Base-by-base conservation (phyloP, 331 rosid species). In the Malus hybrid region DNA sequence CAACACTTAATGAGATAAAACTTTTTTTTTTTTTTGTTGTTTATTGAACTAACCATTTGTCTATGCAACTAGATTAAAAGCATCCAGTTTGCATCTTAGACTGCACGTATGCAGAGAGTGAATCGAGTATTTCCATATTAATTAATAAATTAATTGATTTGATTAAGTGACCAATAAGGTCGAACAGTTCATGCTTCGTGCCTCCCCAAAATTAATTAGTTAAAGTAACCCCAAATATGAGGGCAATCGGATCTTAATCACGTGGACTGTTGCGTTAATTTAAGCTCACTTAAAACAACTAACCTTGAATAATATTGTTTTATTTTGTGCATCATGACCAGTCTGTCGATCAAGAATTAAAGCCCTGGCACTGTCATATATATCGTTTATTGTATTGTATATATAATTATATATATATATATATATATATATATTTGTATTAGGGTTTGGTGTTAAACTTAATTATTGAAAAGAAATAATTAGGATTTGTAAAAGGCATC, bases 401-500 rank as follows among this genome's bases (percentile, higher is more conserved):
- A 12, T 44, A 44, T 44, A 44, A 42, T 33, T 24, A 24, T 24
- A 24, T 24, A 24, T 24, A 24, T 24, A 24, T 24, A 22, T 22
- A 22, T 22, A 22, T 22, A 24, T 34, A 34, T 36, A 36, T 39
- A 39, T 39, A 39, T 39, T 39, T 2, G 46, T 39, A 39, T 19
- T 20, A 57, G 24, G 24, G 27, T 6, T 62, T 7, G 6, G 4
- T 63, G 36, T 44, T 63, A 2, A 44, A 11, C 72, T 61, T 62
- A 63, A 62, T 74, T 63, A 74, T 19, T 73, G 57, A 15, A 19
- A 44, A 18, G 31, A 31, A 29, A 66, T 32, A 10, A 32, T 20
- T 52, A 70, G 19, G 67, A 61, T 67, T 39, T 28, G 80, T 68
- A 22, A 42, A 33, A 9, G 72, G 80, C 44, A 74, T 80, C 67